Evolutionary conservation across 2,329 filamentous ascomycete species (phyloP).

Genomic region (Aspergillus pseudotamarii): DNA sequence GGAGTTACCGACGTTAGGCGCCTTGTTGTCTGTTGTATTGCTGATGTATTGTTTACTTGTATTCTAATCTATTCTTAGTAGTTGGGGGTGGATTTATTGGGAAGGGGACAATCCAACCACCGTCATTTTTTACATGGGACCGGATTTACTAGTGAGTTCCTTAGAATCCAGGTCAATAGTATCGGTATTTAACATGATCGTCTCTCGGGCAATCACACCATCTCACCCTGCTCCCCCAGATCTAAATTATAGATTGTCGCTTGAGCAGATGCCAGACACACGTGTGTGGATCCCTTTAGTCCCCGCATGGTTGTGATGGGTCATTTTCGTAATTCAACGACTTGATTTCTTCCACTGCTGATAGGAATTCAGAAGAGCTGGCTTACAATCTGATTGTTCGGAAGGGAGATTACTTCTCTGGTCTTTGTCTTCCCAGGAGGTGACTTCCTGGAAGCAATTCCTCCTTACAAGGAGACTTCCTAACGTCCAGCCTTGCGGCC

Average conservation of each 20-base stretch:
- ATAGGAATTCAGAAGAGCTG: background rate
- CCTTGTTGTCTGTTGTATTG: background rate
- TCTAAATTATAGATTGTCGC: background rate
- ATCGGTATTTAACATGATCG: background rate
- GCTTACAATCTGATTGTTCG: background rate
- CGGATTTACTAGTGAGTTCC: background rate
- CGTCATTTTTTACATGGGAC: background rate
- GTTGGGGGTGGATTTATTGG: background rate
- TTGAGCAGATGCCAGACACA: background rate
- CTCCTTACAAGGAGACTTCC: background rate
- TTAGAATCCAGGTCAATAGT: background rate
- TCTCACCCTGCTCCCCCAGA: background rate
- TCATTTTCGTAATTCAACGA: background rate
- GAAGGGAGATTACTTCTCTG: background rate
- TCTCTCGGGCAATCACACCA: background rate
- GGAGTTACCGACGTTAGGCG: conserved; percentile 4
- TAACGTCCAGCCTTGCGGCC: background rate
- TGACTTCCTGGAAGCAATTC: background rate
- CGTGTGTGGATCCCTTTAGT: background rate
- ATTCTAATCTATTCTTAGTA: conserved; percentile 3
- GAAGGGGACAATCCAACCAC: background rate
- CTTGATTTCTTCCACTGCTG: background rate
- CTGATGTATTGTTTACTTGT: conserved; percentile 5
- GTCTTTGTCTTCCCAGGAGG: background rate
- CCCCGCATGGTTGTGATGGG: background rate